These are phyloP conservation scores for Thielaviopsis euricoi DNA, from an alignment of 2,329 filamentous ascomycete genomes.

Conservation along the genomic window DNA sequence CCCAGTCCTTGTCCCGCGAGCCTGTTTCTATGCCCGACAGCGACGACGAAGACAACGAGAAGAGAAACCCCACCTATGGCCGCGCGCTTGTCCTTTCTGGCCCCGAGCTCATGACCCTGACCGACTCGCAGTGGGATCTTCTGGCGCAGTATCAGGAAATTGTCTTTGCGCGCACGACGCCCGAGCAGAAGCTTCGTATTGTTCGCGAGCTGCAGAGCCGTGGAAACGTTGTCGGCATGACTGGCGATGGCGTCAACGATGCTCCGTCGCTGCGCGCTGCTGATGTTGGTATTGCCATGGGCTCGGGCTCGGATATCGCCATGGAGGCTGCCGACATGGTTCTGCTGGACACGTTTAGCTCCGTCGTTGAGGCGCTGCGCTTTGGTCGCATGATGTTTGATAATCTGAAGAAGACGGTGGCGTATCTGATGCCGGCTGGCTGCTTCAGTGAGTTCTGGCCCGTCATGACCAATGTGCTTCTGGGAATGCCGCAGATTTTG, in stretches of 20 bases:
- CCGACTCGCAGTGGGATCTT: conserved; percentile 51
- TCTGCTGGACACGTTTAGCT: conserved; percentile 95
- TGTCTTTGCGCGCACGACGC: conserved; percentile 90
- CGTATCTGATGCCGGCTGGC: conserved; percentile 83
- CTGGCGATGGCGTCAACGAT: conserved; percentile 96
- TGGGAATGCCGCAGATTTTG: conserved; percentile 93
- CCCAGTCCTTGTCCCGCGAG: conserved; percentile 30
- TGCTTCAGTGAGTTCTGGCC: conserved; percentile 99
- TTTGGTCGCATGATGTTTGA: conserved; percentile 97
- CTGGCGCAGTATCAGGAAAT: conserved; percentile 52
- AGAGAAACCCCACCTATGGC: conserved; percentile 15
- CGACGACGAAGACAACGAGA: conserved; percentile 15
- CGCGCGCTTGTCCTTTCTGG: conserved; percentile 47
- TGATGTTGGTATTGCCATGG: conserved; percentile 98
- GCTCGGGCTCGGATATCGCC: conserved; percentile 89
- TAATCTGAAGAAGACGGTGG: conserved; percentile 99
- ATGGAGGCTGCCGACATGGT: conserved; percentile 98
- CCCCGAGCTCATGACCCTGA: conserved; percentile 47
- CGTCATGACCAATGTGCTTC: conserved; percentile 93
- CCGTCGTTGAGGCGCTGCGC: conserved; percentile 93
- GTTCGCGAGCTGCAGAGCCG: conserved; percentile 88
- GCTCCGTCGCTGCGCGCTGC: conserved; percentile 95
- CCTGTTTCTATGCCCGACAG: conserved; percentile 48
- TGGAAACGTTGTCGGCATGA: conserved; percentile 96
- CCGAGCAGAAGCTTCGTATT: conserved; percentile 85